Percentiles rank a stretch among this genome's conserved stretches.
phyloP scores from a whole-genome alignment of 2,329 filamentous ascomycete species.

The Dendryphion nanum region DNA sequence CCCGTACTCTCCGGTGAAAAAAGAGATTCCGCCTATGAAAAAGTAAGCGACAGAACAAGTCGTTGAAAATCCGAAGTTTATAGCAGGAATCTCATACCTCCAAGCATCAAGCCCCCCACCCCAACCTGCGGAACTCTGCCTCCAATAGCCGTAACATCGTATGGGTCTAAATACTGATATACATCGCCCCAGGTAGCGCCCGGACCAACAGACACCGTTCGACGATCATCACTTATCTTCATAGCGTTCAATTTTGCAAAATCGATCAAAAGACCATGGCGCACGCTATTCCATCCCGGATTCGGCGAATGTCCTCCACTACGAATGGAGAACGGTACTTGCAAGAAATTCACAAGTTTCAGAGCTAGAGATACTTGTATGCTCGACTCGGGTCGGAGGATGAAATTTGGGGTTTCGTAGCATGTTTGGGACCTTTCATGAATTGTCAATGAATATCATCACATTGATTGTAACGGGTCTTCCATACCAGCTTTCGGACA shows the following conservation, averaged over 20 bases:
- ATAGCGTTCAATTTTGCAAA: slow-evolving; percentile 18
- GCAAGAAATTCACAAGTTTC: slow-evolving; percentile 9
- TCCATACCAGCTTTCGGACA: too few species aligned
- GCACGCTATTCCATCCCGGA: slow-evolving; percentile 16
- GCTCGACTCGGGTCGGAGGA: slow-evolving; percentile 14
- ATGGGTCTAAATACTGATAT: slow-evolving; percentile 3
- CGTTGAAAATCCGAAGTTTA: not conserved
- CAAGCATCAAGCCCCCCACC: slow-evolving; percentile 11
- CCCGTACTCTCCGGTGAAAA: not conserved
- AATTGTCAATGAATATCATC: too few species aligned
- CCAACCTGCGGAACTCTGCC: slow-evolving; percentile 9
- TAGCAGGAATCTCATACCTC: slow-evolving; percentile 1
- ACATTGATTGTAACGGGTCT: too few species aligned
- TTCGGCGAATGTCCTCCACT: slow-evolving; percentile 26
- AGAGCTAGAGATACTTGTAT: slow-evolving; percentile 17
- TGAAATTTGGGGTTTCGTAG: slow-evolving; percentile 16
- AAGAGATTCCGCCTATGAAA: not conserved
- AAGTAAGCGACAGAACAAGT: slow-evolving; percentile 1
- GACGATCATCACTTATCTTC: slow-evolving; percentile 15
- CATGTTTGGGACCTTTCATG: slow-evolving; percentile 3
- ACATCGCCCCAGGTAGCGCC: slow-evolving; percentile 6
- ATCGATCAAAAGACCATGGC: slow-evolving; percentile 13
- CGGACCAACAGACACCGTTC: slow-evolving; percentile 6
- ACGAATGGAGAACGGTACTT: slow-evolving; percentile 17
- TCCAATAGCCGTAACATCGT: slow-evolving; percentile 5